Base-by-base conservation (phyloP, 345 rosid genomes). In the Eutrema japonicum region DNA sequence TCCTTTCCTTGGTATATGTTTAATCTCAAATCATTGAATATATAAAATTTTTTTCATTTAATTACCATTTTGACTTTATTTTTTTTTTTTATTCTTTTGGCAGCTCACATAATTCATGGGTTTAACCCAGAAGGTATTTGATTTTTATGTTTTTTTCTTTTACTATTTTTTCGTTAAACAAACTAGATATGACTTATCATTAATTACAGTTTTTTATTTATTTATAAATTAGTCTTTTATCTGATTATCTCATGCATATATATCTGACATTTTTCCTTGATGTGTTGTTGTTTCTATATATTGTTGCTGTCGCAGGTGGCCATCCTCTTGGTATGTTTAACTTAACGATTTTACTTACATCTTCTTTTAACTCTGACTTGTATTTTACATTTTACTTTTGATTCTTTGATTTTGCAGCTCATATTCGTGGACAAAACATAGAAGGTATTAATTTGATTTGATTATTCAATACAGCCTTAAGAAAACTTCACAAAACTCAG, bases 111-210 rank as follows among this genome's bases (percentile, higher is more conserved):
- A 18, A 68, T 32, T 43, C 5, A 59, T 55, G 72, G 72, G 2
- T 54, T 55, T 55, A 55, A 68, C 45, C 73, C 73, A 11, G 45
- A 55, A 68, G 73, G 64, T 68, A 68, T 56, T 46, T 22, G 30
- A 46, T 32, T 60, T 63, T 35, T 55, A 2, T 26, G 27, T 9
- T 3, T 9, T 26, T 26, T 26, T 5, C 1, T 27, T 11, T n/a
- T n/a, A 45, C 14, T 46, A 46, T 46, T 12, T 53, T 53, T 2
- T 6, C 1, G 8, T 1, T 12, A 30, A 53, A 10, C 26, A 48
- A 18, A 48, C 8, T 3, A 8, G 14, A 48, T 42, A 42, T 5
- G 30, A 26, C 27, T 62, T 43, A 5, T 29, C 53, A 5, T 14
- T 7, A 41, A 32, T 4, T 8, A 12, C 26, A 62, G 51, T 33